phyloP scores from a whole-genome alignment of 306 rosid species.

The Carpinus viminea region DNA sequence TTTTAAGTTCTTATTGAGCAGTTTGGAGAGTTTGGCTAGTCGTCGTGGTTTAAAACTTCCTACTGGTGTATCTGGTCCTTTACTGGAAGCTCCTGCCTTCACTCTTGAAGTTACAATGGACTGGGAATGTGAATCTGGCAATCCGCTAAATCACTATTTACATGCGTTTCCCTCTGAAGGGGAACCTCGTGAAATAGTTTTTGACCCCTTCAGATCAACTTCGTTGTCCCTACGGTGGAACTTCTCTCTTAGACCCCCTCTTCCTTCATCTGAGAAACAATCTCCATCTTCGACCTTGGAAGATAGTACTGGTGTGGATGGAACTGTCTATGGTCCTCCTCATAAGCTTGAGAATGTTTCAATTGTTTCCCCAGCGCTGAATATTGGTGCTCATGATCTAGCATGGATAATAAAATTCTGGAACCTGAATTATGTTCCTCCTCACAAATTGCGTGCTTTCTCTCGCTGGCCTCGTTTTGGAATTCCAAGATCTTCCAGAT shows the following conservation, averaged over 20 bases:
- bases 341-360: conserved; percentile 45
- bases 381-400: conserved; percentile 96
- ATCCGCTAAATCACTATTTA: conserved; percentile 88
- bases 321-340: conserved; percentile 55
- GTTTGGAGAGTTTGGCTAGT: conserved; percentile 93
- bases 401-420: conserved; percentile 89
- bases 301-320: conserved; percentile 50
- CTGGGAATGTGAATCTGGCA: conserved; percentile 96
- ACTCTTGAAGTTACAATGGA: conserved; percentile 85
- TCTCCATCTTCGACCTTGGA: conserved; percentile 33
- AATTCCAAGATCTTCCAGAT: conserved; percentile 71
- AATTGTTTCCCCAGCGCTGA: conserved; percentile 65
- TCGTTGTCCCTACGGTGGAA: conserved; percentile 91
- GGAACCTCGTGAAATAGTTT: conserved; percentile 69
- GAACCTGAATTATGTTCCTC: conserved; percentile 81
- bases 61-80: conserved; percentile 64
- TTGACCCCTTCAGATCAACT: conserved; percentile 94
- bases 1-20: conserved; percentile 75
- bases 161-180: conserved; percentile 89
- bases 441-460: conserved; percentile 91
- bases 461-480: conserved; percentile 99
- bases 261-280: conserved; percentile 48
- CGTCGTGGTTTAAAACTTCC: conserved; percentile 77
- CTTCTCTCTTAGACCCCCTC: conserved; percentile 74
- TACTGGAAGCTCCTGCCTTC: conserved; percentile 78